Base-by-base conservation (phyloP, 495 filamentous ascomycete species). In the Thermothielavioides terrestris region DNA sequence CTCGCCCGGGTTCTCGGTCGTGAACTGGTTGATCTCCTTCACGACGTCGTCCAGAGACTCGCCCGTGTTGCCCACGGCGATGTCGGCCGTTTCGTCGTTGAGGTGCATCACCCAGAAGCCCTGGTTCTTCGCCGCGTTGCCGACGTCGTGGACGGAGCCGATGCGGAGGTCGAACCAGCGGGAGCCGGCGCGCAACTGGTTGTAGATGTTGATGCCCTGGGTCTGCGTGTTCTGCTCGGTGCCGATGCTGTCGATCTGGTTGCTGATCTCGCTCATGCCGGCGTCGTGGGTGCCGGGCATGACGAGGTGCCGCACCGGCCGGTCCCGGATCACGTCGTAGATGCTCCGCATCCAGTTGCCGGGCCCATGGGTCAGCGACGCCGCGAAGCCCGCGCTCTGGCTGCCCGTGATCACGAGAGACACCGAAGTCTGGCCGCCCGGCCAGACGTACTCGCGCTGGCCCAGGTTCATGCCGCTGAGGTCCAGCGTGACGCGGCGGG, bases 101-200 rank as follows among this genome's bases (percentile, higher is more conserved):
- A 63, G 46, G 27, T 62, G 61, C 32, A 57, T 37, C 12, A 39
- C 38, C 46, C 51, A 57, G 46, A 54, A 60, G 9, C 54, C 55
- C 39, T 57, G 43, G 40, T 54, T 41, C 8, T 30, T 21, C 3
- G 6, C 34, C 3, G 49, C 34, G 42, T 56, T 11, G 35, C 27
- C 23, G 23, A 42, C 37, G 30, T 35, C 18, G 41, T 60, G 57
- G 34, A 60, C 20, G 7, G 54, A 50, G 18, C 41, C 54, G 36
- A 60, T 28, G 17, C 65, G 58, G 23, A 66, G 58, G 48, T 66
- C 65, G 32, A 66, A 64, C 47, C 55, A 63, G 9, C 65, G 52
- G 8, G 63, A 42, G 1, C 65, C 65, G 31, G 52, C 45, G 2
- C 49, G 40, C 22, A 62, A 52, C 40, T 68, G 65, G 18, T 58